These are phyloP conservation scores for Phytopythium chamaehyphon DNA, from an alignment of 352 stramenopile genomes.

Conservation along the genomic window DNA sequence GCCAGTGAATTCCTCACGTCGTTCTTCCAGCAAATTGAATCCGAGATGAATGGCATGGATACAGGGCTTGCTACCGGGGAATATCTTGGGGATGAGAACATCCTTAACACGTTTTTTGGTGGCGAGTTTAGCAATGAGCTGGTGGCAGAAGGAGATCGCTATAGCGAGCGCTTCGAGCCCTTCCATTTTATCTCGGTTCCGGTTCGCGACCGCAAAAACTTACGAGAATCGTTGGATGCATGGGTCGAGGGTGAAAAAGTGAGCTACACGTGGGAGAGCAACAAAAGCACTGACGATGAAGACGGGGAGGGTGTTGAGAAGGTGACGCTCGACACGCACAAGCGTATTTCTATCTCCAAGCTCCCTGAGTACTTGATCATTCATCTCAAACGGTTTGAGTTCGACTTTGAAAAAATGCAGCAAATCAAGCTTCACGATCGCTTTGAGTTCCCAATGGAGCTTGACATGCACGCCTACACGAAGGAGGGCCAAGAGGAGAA, in stretches of 20 bases:
- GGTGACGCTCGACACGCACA: constrained; percentile 86
- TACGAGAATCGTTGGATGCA: constrained; percentile 81
- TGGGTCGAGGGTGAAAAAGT: constrained; percentile 90
- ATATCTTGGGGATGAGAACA: constrained; percentile 60
- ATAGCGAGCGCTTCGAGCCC: constrained; percentile 86
- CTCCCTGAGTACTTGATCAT: constrained; percentile 90
- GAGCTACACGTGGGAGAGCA: constrained; percentile 88
- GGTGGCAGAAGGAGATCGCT: constrained; percentile 78
- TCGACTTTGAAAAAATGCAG: constrained; percentile 93
- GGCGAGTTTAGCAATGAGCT: constrained; percentile 92
- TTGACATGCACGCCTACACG: constrained; percentile 89
- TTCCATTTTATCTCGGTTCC: constrained; percentile 91
- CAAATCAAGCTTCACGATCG: constrained; percentile 93
- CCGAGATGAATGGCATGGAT: constrained; percentile 81
- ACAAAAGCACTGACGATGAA: constrained; percentile 13
- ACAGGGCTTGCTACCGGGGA: constrained; percentile 15
- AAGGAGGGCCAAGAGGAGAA: constrained; percentile 82
- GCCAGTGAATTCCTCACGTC: constrained; percentile 91
- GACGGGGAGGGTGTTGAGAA: constrained; percentile 40
- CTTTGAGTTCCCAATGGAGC: constrained; percentile 90
- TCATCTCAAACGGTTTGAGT: constrained; percentile 95
- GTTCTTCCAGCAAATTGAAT: constrained; percentile 93
- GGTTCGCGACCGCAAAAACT: constrained; percentile 82
- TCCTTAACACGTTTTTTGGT: constrained; percentile 86
- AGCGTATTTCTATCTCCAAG: constrained; percentile 87